Evolutionary conservation across 192 early-diverging fungal species (phyloP).

Genomic region (Umbelopsis ramanniana): DNA sequence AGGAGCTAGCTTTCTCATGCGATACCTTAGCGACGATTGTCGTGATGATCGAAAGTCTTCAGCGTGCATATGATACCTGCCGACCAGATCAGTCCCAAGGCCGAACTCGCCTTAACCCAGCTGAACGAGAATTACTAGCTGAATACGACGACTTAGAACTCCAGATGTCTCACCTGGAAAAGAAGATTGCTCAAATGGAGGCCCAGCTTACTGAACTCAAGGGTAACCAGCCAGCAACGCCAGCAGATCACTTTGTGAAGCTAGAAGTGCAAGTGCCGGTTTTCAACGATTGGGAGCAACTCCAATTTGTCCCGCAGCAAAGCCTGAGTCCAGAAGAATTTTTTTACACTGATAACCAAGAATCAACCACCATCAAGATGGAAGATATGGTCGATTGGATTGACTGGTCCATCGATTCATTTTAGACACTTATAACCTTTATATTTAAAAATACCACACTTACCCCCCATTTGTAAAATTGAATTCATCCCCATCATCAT

Average conservation of each 20-base stretch:
- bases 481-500: not conserved
- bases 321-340: not conserved
- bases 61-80: slow-evolving; percentile 31
- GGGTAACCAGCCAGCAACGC: not conserved
- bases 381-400: slow-evolving; percentile 11
- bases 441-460: not conserved
- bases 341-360: not conserved
- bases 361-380: not conserved
- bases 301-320: not conserved
- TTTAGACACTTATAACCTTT: not conserved
- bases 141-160: slow-evolving; percentile 43
- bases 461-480: slow-evolving; percentile 3
- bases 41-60: slow-evolving; percentile 40
- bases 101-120: slow-evolving; percentile 29
- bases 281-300: not conserved
- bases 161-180: slow-evolving; percentile 41
- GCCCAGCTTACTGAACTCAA: not conserved
- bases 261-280: not conserved
- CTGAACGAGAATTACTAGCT: slow-evolving; percentile 40
- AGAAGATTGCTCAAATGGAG: slow-evolving; percentile 30
- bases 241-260: not conserved
- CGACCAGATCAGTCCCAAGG: slow-evolving; percentile 27
- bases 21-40: slow-evolving; percentile 38
- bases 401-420: slow-evolving; percentile 2
- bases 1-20: slow-evolving; percentile 35